These are phyloP conservation scores for Chlorella variabilis DNA, from an alignment of 163 green algal genomes.

Conservation along the genomic window DNA sequence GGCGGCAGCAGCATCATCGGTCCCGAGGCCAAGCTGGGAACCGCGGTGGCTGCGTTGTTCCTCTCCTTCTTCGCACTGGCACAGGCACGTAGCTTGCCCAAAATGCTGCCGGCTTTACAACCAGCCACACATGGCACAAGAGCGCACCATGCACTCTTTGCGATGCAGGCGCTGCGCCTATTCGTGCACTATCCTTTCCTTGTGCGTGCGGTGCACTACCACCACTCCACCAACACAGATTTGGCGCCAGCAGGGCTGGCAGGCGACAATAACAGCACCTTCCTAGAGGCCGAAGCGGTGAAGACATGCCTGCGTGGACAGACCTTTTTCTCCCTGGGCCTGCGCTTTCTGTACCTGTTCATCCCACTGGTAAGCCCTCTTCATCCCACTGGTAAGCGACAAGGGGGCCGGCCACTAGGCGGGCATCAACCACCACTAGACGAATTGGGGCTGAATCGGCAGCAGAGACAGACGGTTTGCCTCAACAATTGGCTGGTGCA, in stretches of 20 bases:
- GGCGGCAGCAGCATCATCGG: conserved; percentile 29
- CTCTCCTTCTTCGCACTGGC: conserved; percentile 29
- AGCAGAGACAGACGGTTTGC: too few relatives aligned
- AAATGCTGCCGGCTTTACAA: too few relatives aligned
- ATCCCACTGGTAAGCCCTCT: conserved; percentile 25
- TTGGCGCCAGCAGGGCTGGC: not conserved
- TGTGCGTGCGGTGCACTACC: conserved; percentile 5
- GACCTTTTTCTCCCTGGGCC: conserved; percentile 35
- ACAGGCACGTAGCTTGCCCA: not conserved
- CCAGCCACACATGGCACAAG: too few relatives aligned
- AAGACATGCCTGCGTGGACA: conserved; percentile 30
- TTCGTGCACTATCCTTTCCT: conserved; percentile 37
- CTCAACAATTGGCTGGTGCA: too few relatives aligned
- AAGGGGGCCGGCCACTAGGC: too few relatives aligned
- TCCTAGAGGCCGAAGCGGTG: conserved; percentile 11
- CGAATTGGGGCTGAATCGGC: too few relatives aligned
- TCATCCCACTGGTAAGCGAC: too few relatives aligned
- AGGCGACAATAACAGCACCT: not conserved
- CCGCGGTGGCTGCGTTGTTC: conserved; percentile 1
- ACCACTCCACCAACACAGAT: not conserved
- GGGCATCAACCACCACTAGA: too few relatives aligned
- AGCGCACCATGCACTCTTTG: too few relatives aligned
- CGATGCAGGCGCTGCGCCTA: conserved; percentile 22
- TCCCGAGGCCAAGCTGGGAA: conserved; percentile 30
- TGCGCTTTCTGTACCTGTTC: conserved; percentile 38